Percentiles rank a stretch among this genome's conserved stretches.
phyloP scores from a whole-genome alignment of 2,329 filamentous ascomycete species.

The Microcera coccophila region DNA sequence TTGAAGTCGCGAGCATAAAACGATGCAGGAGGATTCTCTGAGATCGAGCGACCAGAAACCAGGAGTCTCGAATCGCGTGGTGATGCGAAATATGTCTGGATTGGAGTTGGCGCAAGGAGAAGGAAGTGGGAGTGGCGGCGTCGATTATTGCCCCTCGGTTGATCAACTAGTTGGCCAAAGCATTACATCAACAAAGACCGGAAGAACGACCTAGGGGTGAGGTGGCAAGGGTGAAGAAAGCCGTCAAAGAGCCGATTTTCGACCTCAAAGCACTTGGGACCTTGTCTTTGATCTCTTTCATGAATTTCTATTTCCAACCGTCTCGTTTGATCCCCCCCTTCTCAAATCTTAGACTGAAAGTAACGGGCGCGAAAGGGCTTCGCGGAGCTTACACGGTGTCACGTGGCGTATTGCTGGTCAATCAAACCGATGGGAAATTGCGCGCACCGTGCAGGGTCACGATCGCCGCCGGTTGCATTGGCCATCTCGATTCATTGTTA shows the following conservation, averaged over 20 bases:
- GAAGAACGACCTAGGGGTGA: no score
- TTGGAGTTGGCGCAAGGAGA: slow-evolving; percentile 18
- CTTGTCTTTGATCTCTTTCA: no score
- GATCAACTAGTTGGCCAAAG: no score
- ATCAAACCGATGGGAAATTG: background rate
- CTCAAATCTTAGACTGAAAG: slow-evolving; percentile 10
- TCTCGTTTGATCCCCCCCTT: background rate
- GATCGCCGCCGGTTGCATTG: background rate
- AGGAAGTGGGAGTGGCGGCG: slow-evolving; percentile 19
- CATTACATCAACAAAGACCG: no score
- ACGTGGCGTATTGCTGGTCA: slow-evolving; percentile 27
- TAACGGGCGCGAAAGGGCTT: slow-evolving; percentile 16
- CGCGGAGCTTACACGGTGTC: slow-evolving; percentile 34
- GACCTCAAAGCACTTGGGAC: no score
- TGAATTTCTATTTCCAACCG: no score
- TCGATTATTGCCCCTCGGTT: no score
- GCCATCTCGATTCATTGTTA: background rate
- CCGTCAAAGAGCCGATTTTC: no score
- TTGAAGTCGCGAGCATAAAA: no score
- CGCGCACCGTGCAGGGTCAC: slow-evolving; percentile 4
- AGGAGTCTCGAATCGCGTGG: no score
- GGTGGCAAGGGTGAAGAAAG: no score
- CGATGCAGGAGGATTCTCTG: background rate
- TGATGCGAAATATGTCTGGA: slow-evolving; percentile 1
- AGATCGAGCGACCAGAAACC: background rate